Evolutionary conservation across 2,329 filamentous ascomycete genomes (phyloP), one percentile per base, ranked within the genome.

Genomic region (Trichocomaceae sp.): DNA sequence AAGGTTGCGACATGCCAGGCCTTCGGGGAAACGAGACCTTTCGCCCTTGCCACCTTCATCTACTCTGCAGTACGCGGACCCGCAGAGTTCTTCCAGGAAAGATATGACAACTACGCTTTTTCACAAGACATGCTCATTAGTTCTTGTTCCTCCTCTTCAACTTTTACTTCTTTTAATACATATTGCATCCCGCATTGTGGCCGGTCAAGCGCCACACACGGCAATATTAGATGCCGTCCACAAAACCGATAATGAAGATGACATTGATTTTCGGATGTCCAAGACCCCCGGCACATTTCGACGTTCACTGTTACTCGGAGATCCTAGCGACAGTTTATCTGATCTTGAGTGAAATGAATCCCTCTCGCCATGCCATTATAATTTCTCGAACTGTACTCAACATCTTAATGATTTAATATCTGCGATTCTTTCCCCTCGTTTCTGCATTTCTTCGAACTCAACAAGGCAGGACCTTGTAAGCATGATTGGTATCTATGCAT

Each of bases 111-210:
- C 82, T 50, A 80, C 83, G 2, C 80, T 95, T 29, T 79, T 95
- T 23, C 82, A 85, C 54, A 91, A 88, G 71, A 90, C 90, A 0
- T 84, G 82, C 59, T 84, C 88, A 50, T 79, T 93, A 29, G 79
- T 95, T 3, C 74, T 96, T 13, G 84, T 87, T 0, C 90, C 90
- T n/a, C 90, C 91, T 0, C 82, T 85, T 33, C 83, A 91, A 62
- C 79, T 95, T 1, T 81, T 95, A 35, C 78, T 83, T 23, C 76
- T 95, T 41, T 90, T 96, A 78, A 79, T 96, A 4, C 83, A 84
- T 54, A 88, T 96, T 55, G 88, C 90, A 0, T 85, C 87, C 0
- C 84, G 82, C 58, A 89, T 96, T 58, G 80, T 84, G 5, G 61
- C 69, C 41, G 66, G 63, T 12, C 65, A 67, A 10, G 59, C 60